phyloP scores from a whole-genome alignment of 306 rosid species.

The Pyrus betulifolia region DNA sequence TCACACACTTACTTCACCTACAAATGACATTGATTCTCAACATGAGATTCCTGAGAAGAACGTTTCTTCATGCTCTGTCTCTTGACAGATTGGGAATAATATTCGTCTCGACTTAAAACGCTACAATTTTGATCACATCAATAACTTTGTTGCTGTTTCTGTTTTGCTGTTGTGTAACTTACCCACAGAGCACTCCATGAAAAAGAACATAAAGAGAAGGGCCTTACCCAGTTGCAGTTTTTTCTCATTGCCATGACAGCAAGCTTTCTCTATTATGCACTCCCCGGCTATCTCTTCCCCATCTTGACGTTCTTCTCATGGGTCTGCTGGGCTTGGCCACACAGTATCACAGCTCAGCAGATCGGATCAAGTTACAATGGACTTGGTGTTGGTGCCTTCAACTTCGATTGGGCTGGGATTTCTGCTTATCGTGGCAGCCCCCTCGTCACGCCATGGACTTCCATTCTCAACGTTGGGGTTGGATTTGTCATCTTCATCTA shows the following conservation, averaged over 20 bases:
- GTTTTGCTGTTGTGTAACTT: slow-evolving; percentile 1
- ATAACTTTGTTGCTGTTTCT: neutral
- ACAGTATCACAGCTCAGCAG: slow-evolving; percentile 88
- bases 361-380: slow-evolving; percentile 83
- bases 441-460: slow-evolving; percentile 80
- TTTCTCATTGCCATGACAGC: slow-evolving; percentile 66
- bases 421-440: slow-evolving; percentile 98
- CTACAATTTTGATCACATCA: slow-evolving; percentile 2
- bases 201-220: slow-evolving; percentile 49
- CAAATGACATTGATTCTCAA: too few species aligned
- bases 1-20: too few species aligned
- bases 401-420: slow-evolving; percentile 97
- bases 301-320: slow-evolving; percentile 91
- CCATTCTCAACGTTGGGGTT: slow-evolving; percentile 80
- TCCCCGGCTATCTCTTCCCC: slow-evolving; percentile 81
- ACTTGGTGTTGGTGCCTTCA: slow-evolving; percentile 89
- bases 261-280: slow-evolving; percentile 73
- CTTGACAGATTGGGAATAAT: slow-evolving; percentile 23
- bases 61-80: slow-evolving; percentile 12
- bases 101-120: slow-evolving; percentile 21
- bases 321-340: slow-evolving; percentile 97
- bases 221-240: slow-evolving; percentile 73
- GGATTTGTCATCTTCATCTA: slow-evolving; percentile 93
- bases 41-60: slow-evolving; percentile 16
- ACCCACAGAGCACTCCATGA: slow-evolving; percentile 86